Evolutionary conservation across 73 alveolate genomes (phyloP).

Genomic region (Paramecium sexaurelia): DNA sequence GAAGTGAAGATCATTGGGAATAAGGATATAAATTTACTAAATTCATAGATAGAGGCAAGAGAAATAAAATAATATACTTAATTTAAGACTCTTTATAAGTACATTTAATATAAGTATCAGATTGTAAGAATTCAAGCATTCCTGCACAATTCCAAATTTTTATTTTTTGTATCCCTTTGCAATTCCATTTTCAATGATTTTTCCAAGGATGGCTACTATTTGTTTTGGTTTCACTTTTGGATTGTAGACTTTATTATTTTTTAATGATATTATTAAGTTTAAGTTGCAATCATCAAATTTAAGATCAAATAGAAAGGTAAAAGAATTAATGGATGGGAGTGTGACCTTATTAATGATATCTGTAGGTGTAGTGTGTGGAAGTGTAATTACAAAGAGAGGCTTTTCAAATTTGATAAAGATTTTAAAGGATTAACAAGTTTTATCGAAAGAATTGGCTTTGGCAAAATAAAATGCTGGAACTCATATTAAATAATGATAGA

Average conservation of each 20-base stretch:
- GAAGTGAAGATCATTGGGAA: neutral
- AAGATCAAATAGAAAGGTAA: neutral
- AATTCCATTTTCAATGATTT: neutral
- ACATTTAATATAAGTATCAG: neutral
- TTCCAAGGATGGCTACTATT: neutral
- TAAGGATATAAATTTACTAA: neutral
- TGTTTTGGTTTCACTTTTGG: neutral
- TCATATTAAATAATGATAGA: neutral
- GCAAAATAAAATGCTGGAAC: neutral
- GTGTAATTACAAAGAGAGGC: neutral
- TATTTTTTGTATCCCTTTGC: slow-evolving; percentile 4
- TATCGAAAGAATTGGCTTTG: neutral
- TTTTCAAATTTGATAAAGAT: neutral
- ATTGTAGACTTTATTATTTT: neutral
- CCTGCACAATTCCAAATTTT: neutral
- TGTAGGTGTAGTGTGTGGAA: neutral
- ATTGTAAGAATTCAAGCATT: slow-evolving; percentile 1
- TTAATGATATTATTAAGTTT: neutral
- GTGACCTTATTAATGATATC: neutral
- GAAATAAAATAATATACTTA: neutral
- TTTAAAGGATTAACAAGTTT: neutral
- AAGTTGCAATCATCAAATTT: neutral
- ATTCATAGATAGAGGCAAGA: neutral
- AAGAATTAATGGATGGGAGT: neutral
- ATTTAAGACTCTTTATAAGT: slow-evolving; percentile 4